Base-by-base conservation (phyloP, 805 yeast species). In the Candida corydali region DNA sequence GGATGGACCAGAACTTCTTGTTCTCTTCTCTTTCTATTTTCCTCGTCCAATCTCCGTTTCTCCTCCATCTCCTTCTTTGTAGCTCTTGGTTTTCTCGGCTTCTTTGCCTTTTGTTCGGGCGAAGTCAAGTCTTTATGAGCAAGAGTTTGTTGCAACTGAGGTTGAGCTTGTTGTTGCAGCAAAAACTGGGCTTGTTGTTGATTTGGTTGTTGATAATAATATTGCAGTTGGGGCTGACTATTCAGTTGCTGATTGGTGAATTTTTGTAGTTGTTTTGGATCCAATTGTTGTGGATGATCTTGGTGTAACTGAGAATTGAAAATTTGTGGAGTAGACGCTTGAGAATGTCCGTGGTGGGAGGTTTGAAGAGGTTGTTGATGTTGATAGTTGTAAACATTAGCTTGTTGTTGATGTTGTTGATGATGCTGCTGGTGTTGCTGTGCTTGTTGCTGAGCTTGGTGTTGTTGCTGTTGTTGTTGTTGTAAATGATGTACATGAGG, bases 11-110 rank as follows among this genome's bases (percentile, higher is more conserved):
- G 38, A 28, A 34, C 36, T 22, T 32, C 33, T 5, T 44, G 42
- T 29, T 42, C 49, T 25, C 44, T 46, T 27, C 41, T 44, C 12
- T 37, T 44, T 15, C 44, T 50, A 24, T 45, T 47, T 23, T 43
- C 45, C 15, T 50, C 52, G 19, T 41, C 44, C 11, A 16, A 23
- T 29, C 33, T 38, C 26, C 36, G 36, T 32, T 41, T 40, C 19
- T 23, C 34, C 10, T 36, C 42, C 19, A 34, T 25, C 29, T 40
- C 44, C 20, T 37, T 38, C 33, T 36, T 35, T 10, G 43, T 39
- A 24, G 36, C 28, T 23, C 45, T 36, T 32, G 36, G 37, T 26
- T 37, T 35, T 32, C 38, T 38, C 12, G 44, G 44, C 26, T 34
- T 38, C 30, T 37, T 35, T 12, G 27, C 32, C 10, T 33, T 29